Conservation (phyloP, 73 alveolate genomes). For the Tetrahymena thermophila region DNA sequence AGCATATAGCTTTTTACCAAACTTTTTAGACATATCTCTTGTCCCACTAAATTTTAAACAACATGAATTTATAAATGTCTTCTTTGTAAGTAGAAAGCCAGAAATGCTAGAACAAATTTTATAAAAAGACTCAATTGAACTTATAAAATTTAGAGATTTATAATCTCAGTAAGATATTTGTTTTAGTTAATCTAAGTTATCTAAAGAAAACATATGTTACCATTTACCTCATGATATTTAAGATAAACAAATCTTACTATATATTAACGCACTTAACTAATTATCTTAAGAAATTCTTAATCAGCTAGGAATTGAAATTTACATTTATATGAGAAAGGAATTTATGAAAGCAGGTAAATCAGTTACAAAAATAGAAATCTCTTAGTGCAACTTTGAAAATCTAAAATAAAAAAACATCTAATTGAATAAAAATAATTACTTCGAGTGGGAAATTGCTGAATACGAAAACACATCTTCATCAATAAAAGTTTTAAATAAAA, state of each 20-base stretch:
- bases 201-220: not conserved
- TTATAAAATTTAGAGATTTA: not conserved
- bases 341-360: not conserved
- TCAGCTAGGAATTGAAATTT: not conserved
- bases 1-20: not conserved
- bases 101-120: not conserved
- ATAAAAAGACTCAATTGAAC: not conserved
- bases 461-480: not conserved
- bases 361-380: not conserved
- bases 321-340: not conserved
- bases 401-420: not conserved
- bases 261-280: not conserved
- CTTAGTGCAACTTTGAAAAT: not conserved
- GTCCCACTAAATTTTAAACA: not conserved
- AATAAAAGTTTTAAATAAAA: not conserved
- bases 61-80: not conserved
- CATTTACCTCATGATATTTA: not conserved
- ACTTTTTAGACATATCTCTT: not conserved
- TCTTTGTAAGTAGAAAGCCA: not conserved
- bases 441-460: not conserved
- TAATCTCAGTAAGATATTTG: not conserved
- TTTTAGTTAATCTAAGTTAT: not conserved
- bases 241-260: not conserved
- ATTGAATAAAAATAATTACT: not conserved
- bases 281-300: not conserved